phyloP scores from a whole-genome alignment of 495 filamentous ascomycete genomes.

The Hyaloscypha variabilis region DNA sequence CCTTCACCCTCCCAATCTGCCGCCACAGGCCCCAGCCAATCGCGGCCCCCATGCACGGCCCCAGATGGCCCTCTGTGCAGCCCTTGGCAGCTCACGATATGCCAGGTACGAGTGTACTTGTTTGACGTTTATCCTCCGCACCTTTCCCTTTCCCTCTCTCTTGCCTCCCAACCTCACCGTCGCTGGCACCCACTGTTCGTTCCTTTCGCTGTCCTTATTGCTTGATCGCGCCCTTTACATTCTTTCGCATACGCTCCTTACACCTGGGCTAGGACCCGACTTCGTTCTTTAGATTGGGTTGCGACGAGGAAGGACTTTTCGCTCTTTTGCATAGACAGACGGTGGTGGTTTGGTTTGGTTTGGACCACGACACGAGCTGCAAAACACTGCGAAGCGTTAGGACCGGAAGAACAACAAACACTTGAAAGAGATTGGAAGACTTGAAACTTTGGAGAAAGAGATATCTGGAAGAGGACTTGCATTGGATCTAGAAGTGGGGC shows the following conservation, averaged over 20 bases:
- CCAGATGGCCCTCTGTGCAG: neutral
- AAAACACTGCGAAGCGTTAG: neutral
- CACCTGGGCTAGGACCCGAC: constrained; percentile 26
- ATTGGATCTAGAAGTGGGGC: neutral
- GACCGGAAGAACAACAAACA: neutral
- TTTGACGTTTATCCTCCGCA: constrained; percentile 11
- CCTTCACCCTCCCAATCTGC: constrained; percentile 15
- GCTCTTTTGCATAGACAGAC: neutral
- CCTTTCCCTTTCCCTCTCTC: constrained; percentile 8
- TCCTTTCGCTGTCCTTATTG: constrained; percentile 6
- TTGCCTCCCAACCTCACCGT: constrained; percentile 4
- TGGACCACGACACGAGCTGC: neutral
- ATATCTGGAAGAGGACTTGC: neutral
- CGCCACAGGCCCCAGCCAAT: constrained; percentile 1
- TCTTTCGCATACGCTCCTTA: constrained; percentile 25
- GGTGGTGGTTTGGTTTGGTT: neutral
- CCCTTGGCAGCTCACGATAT: too few relatives aligned
- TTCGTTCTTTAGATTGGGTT: constrained; percentile 10
- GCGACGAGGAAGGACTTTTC: neutral
- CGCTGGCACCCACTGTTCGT: neutral
- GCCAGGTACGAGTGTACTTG: constrained; percentile 6
- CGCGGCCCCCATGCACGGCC: neutral
- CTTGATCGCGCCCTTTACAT: constrained; percentile 7
- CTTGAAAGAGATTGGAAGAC: neutral
- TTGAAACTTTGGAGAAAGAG: neutral